phyloP scores from a whole-genome alignment of 2,329 filamentous ascomycete species.

The Thyridium curvatum region DNA sequence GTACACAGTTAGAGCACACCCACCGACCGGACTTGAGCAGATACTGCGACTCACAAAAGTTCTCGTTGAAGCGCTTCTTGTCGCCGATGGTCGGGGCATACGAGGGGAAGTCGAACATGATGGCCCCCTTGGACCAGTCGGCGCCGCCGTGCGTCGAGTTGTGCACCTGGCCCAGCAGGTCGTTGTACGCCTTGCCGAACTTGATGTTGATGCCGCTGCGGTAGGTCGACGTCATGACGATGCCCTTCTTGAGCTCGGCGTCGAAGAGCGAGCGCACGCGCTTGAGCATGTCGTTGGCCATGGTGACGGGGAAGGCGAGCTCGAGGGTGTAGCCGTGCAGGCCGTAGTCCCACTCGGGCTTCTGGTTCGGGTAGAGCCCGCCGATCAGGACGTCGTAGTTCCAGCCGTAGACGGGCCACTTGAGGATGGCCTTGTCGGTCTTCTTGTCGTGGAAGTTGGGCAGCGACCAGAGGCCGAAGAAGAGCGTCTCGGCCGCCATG shows the following conservation, averaged over 20 bases:
- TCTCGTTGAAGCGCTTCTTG: slow-evolving; percentile 39
- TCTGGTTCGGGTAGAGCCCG: slow-evolving; percentile 40
- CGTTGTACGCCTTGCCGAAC: slow-evolving; percentile 38
- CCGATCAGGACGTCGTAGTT: slow-evolving; percentile 49
- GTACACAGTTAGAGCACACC: neutral
- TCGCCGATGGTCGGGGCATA: slow-evolving; percentile 39
- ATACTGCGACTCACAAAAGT: slow-evolving; percentile 33
- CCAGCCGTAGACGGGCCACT: slow-evolving; percentile 46
- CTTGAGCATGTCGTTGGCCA: slow-evolving; percentile 41
- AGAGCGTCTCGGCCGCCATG: slow-evolving; percentile 40
- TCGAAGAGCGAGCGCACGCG: slow-evolving; percentile 42
- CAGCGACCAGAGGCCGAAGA: slow-evolving; percentile 40
- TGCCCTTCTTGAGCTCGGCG: slow-evolving; percentile 33
- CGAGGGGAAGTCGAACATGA: slow-evolving; percentile 48
- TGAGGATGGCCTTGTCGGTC: slow-evolving; percentile 31
- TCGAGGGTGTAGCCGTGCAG: slow-evolving; percentile 42
- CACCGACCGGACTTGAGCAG: too few relatives aligned
- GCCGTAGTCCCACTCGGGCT: slow-evolving; percentile 42
- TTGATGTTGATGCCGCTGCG: slow-evolving; percentile 40
- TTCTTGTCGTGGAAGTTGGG: slow-evolving; percentile 47
- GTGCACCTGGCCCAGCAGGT: slow-evolving; percentile 42
- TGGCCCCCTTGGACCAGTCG: slow-evolving; percentile 42
- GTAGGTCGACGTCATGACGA: slow-evolving; percentile 42
- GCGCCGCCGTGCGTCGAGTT: slow-evolving; percentile 38
- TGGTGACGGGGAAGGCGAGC: slow-evolving; percentile 43